Evolutionary conservation across 345 rosid genomes (phyloP), one percentile per base, ranked within the genome.

Genomic region (Angophora floribunda): DNA sequence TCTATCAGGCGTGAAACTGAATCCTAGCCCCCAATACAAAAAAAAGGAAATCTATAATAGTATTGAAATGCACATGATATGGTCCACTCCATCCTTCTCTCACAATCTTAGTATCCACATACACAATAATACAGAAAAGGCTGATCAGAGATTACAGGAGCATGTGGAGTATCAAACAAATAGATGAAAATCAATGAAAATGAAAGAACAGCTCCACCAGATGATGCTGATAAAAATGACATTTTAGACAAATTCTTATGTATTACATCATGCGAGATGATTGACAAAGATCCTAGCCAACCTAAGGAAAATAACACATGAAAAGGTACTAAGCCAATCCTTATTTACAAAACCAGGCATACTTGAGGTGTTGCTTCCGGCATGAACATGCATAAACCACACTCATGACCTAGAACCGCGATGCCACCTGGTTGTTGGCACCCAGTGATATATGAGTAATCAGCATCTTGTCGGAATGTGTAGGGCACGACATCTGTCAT

Each of bases 321-420:
- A 57, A 87, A n/a, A 87, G 50, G 52, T 61, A 67, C 84, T 59
- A 52, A 52, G 53, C 88, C 86, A 52, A 80, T 45, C 61, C 15
- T 19, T 45, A 45, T 28, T n/a, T 80, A 86, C 44, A 63, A 89
- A 86, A 53, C 32, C 16, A 61, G 75, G 36, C 95, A 91, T 94
- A 98, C 99, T 26, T 95, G 93, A 87, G 90, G 93, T 65, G 96
- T 94, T 89, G 95, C 89, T 93, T 97, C 98, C 3, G 98, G 99
- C 99, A 98, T 97, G 94, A 98, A 98, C 99, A 98, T 98, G 95
- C 97, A 98, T 93, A 98, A 93, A 89, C 99, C 99, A 26, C 41
- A 90, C n/a, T 94, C 96, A 49, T 55, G 92, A 89, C 97, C 93
- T 87, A 98, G 92, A 87, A 97, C 95, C 8, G 99, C 98, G 85